phyloP scores from a whole-genome alignment of 2,329 filamentous ascomycete species.

The Sporothrix humicola region DNA sequence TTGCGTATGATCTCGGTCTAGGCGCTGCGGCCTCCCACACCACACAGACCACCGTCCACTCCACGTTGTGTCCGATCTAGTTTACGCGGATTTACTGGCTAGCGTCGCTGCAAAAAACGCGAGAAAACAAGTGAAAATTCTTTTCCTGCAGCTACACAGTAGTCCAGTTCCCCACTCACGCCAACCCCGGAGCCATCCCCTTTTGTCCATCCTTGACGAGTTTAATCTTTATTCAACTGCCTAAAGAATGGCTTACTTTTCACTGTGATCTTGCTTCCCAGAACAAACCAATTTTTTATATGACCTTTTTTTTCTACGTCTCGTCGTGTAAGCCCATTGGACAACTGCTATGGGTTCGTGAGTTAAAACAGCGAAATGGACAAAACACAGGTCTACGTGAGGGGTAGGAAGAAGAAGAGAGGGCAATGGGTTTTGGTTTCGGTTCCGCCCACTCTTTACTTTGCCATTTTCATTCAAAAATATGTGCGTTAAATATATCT shows the following conservation, averaged over 20 bases:
- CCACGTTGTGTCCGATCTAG: no score
- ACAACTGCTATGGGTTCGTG: neutral
- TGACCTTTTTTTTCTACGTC: no score
- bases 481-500: no score
- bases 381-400: no score
- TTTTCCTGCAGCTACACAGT: neutral
- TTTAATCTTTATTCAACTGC: neutral
- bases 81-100: neutral
- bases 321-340: neutral
- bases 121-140: neutral
- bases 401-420: no score
- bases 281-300: neutral
- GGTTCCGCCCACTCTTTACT: no score
- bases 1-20: neutral
- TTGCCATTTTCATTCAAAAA: no score
- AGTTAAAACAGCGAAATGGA: no score
- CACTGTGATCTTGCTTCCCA: neutral
- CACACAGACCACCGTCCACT: neutral
- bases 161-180: constrained; percentile 18
- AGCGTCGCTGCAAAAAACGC: neutral
- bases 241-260: neutral
- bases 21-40: constrained; percentile 24
- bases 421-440: no score
- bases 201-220: neutral
- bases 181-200: constrained; percentile 18